Conservation (phyloP, 2,329 filamentous ascomycete genomes). For the Coniochaeta sp. region DNA sequence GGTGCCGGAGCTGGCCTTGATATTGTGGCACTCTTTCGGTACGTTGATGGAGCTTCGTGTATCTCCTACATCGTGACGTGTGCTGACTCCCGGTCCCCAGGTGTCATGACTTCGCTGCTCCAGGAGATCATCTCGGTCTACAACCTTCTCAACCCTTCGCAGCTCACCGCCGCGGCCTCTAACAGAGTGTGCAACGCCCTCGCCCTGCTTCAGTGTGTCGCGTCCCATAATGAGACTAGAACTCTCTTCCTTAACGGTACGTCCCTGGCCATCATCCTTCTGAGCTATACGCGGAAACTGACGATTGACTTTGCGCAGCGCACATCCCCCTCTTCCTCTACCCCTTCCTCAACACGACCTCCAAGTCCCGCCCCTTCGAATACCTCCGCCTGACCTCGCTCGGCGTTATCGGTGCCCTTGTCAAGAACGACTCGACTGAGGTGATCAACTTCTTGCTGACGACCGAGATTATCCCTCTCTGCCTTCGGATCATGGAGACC, state of each 20-base stretch:
- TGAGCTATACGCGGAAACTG: slow-evolving; percentile 4
- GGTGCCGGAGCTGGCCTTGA: slow-evolving; percentile 90
- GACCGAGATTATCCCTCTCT: slow-evolving; percentile 96
- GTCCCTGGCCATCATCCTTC: slow-evolving; percentile 13
- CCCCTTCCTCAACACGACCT: slow-evolving; percentile 96
- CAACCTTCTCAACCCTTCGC: slow-evolving; percentile 89
- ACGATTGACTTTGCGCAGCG: slow-evolving; percentile 43
- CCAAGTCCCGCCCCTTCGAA: slow-evolving; percentile 94
- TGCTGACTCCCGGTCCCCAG: slow-evolving; percentile 34
- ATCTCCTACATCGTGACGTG: not conserved
- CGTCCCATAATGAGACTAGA: slow-evolving; percentile 92
- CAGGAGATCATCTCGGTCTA: slow-evolving; percentile 99
- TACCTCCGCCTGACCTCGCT: slow-evolving; percentile 93
- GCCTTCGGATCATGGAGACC: slow-evolving; percentile 98
- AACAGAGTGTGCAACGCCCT: slow-evolving; percentile 97
- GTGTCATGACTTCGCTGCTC: slow-evolving; percentile 94
- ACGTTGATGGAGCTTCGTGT: slow-evolving; percentile 25
- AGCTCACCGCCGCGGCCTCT: slow-evolving; percentile 93
- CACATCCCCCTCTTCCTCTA: slow-evolving; percentile 98
- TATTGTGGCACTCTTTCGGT: slow-evolving; percentile 99
- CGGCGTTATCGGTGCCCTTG: slow-evolving; percentile 91
- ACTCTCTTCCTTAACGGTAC: slow-evolving; percentile 88
- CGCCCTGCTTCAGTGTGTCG: slow-evolving; percentile 91
- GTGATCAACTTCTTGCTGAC: slow-evolving; percentile 99
- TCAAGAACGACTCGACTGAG: slow-evolving; percentile 97